A percentile compares a stretch with the other conserved stretches of the same genome.
Evolutionary conservation across 495 filamentous ascomycete genomes (phyloP).

Genomic region (Cudoniella acicularis): DNA sequence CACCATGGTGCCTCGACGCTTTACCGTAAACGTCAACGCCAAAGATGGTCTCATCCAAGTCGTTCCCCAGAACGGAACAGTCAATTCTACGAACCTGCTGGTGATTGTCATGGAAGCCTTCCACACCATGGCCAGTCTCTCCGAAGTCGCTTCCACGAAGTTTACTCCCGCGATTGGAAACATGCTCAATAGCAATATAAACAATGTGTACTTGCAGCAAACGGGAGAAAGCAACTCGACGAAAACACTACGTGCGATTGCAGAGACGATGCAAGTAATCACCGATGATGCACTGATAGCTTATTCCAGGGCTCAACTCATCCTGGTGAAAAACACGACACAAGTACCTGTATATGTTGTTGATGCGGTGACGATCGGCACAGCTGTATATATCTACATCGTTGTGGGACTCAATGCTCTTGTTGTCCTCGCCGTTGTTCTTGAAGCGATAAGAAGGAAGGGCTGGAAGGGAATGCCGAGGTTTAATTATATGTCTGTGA

Average conservation of each 20-base stretch:
- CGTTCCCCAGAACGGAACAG: not conserved
- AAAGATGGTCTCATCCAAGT: not conserved
- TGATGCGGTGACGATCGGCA: conserved; percentile 25
- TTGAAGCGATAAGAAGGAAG: conserved; percentile 1
- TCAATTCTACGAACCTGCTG: not conserved
- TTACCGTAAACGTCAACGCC: not conserved
- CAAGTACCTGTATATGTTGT: conserved; percentile 13
- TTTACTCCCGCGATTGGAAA: not conserved
- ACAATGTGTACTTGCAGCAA: not conserved
- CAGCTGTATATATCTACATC: conserved; percentile 29
- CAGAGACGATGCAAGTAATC: conserved; percentile 30
- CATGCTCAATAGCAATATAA: not conserved
- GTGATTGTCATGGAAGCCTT: not conserved
- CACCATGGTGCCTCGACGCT: not conserved
- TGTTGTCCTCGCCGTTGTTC: conserved; percentile 20
- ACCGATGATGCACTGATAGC: conserved; percentile 33
- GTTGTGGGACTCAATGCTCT: conserved; percentile 22
- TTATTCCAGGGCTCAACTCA: conserved; percentile 32
- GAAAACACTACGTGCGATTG: conserved; percentile 19
- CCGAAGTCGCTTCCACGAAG: not conserved
- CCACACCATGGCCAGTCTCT: not conserved
- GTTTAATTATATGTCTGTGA: conserved; percentile 2
- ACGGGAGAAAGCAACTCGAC: conserved; percentile 1
- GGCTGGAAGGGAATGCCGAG: not conserved
- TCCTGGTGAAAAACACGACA: conserved; percentile 23